phyloP scores from a whole-genome alignment of 2,329 filamentous ascomycete species.

The Colletotrichum sojae region DNA sequence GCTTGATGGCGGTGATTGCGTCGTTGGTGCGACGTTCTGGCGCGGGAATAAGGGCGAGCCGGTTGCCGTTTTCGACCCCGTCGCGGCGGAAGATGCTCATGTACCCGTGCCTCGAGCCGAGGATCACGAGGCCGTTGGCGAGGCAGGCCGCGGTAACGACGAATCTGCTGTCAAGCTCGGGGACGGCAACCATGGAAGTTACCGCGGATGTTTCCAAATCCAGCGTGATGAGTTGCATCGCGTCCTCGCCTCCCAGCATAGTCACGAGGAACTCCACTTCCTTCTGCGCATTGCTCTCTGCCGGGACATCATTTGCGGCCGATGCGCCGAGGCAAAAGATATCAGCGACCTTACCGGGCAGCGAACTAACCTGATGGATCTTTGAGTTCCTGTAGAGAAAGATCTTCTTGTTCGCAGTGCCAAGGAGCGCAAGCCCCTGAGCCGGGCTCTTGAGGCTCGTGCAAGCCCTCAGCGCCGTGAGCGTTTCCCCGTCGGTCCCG shows the following conservation, averaged over 20 bases:
- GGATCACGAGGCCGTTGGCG: conserved; percentile 58
- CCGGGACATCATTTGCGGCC: background rate
- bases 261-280: conserved; percentile 59
- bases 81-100: conserved; percentile 55
- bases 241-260: conserved; percentile 59
- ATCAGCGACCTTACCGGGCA: conserved; percentile 66
- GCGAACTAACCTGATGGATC: conserved; percentile 53
- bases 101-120: conserved; percentile 69
- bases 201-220: conserved; percentile 49
- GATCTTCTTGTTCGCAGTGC: conserved; percentile 63
- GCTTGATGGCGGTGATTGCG: conserved; percentile 77
- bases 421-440: conserved; percentile 60
- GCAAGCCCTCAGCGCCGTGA: conserved; percentile 59
- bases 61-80: conserved; percentile 44
- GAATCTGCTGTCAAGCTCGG: conserved; percentile 63
- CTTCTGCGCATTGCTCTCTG: background rate
- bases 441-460: conserved; percentile 61
- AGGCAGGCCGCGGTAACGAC: conserved; percentile 63
- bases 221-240: conserved; percentile 59
- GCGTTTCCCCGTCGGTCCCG: conserved; percentile 49
- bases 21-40: conserved; percentile 65
- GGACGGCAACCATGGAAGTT: conserved; percentile 49
- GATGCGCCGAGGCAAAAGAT: conserved; percentile 57
- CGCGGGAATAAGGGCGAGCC: conserved; percentile 49
- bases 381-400: conserved; percentile 57